A percentile compares a stretch with the other conserved stretches of the same genome.
Conservation (phyloP, 1,284 basidiomycete genomes). For the Irpex sp. region DNA sequence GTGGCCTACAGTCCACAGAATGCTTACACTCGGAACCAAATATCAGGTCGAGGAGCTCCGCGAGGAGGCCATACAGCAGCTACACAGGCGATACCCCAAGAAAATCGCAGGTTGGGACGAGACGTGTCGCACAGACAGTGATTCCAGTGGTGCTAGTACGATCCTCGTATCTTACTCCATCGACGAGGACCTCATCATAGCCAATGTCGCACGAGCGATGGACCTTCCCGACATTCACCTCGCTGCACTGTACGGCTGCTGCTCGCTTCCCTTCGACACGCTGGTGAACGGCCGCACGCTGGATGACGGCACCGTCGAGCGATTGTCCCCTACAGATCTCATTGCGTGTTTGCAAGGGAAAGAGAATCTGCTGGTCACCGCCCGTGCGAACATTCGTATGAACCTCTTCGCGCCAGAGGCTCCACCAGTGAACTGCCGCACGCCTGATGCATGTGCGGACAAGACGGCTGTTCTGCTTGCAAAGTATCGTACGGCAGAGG, state of each 20-base stretch:
- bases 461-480: not conserved
- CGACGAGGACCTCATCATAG: slow-evolving; percentile 10
- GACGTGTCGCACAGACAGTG: slow-evolving; percentile 7
- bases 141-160: slow-evolving; percentile 3
- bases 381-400: slow-evolving; percentile 6
- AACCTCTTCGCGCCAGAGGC: slow-evolving; percentile 5
- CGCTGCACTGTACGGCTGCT: slow-evolving; percentile 11
- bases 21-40: slow-evolving; percentile 6
- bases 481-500: slow-evolving; percentile 3
- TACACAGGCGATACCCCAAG: slow-evolving; percentile 7
- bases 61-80: slow-evolving; percentile 9
- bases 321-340: slow-evolving; percentile 6
- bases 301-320: slow-evolving; percentile 4
- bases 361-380: slow-evolving; percentile 9
- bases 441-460: not conserved
- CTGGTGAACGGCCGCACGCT: slow-evolving; percentile 4
- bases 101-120: slow-evolving; percentile 10
- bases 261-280: slow-evolving; percentile 7
- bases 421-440: slow-evolving; percentile 1
- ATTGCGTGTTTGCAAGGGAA: slow-evolving; percentile 8
- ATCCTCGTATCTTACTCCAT: slow-evolving; percentile 9
- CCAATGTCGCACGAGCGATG: slow-evolving; percentile 8
- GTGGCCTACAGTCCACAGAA: slow-evolving; percentile 4
- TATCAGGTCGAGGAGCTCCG: slow-evolving; percentile 10
- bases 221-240: slow-evolving; percentile 9